Evolutionary conservation across 306 rosid genomes (phyloP), one percentile per base, ranked within the genome.

Genomic region (Delonix regia): DNA sequence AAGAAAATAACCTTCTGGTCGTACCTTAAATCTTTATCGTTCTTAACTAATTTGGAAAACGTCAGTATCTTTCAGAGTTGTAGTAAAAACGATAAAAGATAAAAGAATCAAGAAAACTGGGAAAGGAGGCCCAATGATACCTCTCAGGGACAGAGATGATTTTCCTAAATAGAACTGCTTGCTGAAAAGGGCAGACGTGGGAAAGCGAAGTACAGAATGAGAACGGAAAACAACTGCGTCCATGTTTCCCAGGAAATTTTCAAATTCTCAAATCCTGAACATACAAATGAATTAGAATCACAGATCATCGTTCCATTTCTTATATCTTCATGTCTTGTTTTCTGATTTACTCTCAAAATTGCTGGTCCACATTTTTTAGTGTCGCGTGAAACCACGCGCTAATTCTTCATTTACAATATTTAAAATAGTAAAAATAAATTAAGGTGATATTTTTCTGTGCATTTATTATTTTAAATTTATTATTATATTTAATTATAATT

Each of bases 191-290:
- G 67, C 69, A 65, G 74, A 57, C 59, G 22, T 33, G 30, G 87
- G 79, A 69, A 83, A 83, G 11, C 84, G 82, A 61, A 83, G 77
- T 53, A 68, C 84, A 55, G 51, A 45, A 27, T 56, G 84, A 56
- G 84, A 66, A 19, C 44, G 79, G 30, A 71, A 67, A 69, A 71
- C 68, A 33, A 62, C 68, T 8, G 80, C 76, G 19, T 79, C 85
- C 96, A 85, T 90, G 34, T 51, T 74, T 78, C 73, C 34, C 71
- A 9, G 44, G 41, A 60, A 75, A 83, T 21, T 75, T 70, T 71
- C 47, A 60, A 44, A 62, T 38, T n/a, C 44, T 75, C 67, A 21
- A 52, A 41, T 11, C 41, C 59, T 36, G 4, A 36, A 41, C 14
- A 68, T 9, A 28, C 75, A 71, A 25, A 61, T 36, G 61, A 69